A percentile compares a stretch with the other conserved stretches of the same genome.
These are phyloP conservation scores for Neckera pumila DNA, from an alignment of 225 moss, liverwort and hornwort species.

Conservation along the genomic window DNA sequence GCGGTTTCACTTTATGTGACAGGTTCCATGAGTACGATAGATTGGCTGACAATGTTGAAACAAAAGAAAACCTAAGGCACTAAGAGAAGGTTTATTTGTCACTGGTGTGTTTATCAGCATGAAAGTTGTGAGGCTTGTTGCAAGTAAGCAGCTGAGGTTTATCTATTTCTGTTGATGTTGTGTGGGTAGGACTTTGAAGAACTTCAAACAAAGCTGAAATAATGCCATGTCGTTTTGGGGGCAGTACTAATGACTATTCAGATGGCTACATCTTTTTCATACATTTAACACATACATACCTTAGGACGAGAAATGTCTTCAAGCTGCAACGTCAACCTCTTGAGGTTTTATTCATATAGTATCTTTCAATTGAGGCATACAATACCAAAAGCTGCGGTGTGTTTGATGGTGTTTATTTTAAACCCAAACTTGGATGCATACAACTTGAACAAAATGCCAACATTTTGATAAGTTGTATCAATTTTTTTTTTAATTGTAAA, in stretches of 20 bases:
- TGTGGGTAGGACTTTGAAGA: background rate
- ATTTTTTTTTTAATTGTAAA: too few species aligned
- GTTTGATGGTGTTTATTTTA: too few species aligned
- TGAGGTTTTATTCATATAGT: background rate
- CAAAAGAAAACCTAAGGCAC: background rate
- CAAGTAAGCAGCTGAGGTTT: background rate
- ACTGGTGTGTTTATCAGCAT: background rate
- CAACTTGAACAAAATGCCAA: too few species aligned
- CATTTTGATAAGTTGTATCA: too few species aligned
- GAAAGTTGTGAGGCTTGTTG: background rate
- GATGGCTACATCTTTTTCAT: background rate
- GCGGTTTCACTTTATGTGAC: conserved; percentile 45
- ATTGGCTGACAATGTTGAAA: background rate
- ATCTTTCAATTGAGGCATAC: background rate
- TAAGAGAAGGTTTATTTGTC: background rate
- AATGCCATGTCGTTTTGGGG: background rate
- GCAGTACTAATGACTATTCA: background rate
- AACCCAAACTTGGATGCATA: background rate
- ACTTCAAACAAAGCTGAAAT: background rate
- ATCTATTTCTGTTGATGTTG: background rate
- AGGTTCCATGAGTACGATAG: conserved; percentile 43
- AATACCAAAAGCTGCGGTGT: too few species aligned
- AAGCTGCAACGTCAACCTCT: background rate
- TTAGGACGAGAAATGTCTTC: background rate
- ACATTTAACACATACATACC: background rate